These are phyloP conservation scores for Russula griseocarnosa DNA, from an alignment of 768 basidiomycete genomes.

Conservation along the genomic window DNA sequence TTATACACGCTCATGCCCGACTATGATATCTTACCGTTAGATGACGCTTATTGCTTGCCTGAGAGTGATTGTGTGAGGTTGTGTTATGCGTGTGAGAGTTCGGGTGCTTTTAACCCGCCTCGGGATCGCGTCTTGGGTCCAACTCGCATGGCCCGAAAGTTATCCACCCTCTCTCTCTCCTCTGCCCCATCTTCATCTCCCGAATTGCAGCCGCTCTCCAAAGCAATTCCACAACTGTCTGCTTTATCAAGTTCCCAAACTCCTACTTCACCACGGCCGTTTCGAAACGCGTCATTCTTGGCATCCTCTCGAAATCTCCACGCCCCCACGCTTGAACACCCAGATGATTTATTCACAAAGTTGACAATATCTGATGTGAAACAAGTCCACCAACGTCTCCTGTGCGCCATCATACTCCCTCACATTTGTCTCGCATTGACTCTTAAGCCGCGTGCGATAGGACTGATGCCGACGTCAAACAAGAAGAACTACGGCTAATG, in stretches of 20 bases:
- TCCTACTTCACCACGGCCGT: slow-evolving; percentile 26
- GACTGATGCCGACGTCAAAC: slow-evolving; percentile 76
- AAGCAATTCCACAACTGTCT: slow-evolving; percentile 7
- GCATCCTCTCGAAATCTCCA: background rate
- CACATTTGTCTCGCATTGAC: background rate
- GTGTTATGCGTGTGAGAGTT: slow-evolving; percentile 1
- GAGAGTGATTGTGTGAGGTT: background rate
- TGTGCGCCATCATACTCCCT: slow-evolving; percentile 41
- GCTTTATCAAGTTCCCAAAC: slow-evolving; percentile 16
- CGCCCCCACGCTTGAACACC: slow-evolving; percentile 39
- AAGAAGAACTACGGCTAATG: slow-evolving; percentile 84
- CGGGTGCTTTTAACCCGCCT: background rate
- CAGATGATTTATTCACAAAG: slow-evolving; percentile 72
- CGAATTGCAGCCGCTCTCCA: slow-evolving; percentile 5
- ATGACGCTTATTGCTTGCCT: background rate
- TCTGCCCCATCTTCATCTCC: slow-evolving; percentile 30
- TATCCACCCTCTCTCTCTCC: slow-evolving; percentile 37
- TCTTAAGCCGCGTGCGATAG: slow-evolving; percentile 15
- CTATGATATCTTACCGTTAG: background rate
- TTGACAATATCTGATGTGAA: slow-evolving; percentile 70
- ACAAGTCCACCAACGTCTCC: slow-evolving; percentile 59
- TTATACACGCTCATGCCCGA: slow-evolving; percentile 1
- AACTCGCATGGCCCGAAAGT: slow-evolving; percentile 40
- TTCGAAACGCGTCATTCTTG: slow-evolving; percentile 14
- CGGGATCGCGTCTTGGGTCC: background rate